A percentile compares a stretch with the other conserved stretches of the same genome.
Conservation (phyloP, 2,329 filamentous ascomycete genomes). For the Lasiodiplodia sp. region DNA sequence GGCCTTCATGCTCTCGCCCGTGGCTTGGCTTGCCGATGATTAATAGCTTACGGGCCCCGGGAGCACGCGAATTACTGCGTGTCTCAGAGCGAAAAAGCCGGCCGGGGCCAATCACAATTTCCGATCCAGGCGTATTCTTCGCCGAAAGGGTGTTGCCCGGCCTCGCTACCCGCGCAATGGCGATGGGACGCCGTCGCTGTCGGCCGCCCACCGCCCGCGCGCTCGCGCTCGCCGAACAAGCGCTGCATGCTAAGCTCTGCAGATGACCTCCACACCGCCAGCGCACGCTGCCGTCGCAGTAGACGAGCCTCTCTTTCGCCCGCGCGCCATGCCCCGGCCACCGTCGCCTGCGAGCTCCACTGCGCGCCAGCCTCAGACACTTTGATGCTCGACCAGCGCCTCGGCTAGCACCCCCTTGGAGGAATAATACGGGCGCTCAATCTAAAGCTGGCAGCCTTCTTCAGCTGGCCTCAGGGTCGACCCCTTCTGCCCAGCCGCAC, state of each 20-base stretch:
- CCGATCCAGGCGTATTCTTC: constrained; percentile 18
- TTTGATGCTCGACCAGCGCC: constrained; percentile 21
- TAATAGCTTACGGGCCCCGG: constrained; percentile 27
- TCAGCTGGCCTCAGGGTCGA: constrained; percentile 4
- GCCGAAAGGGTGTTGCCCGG: constrained; percentile 14
- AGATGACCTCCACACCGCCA: neutral
- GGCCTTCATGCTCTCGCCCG: constrained; percentile 25
- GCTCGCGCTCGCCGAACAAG: constrained; percentile 3
- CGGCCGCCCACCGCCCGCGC: neutral
- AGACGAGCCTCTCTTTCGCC: neutral
- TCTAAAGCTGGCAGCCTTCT: constrained; percentile 18
- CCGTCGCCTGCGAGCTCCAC: constrained; percentile 12
- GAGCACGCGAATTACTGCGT: constrained; percentile 23
- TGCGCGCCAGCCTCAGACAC: constrained; percentile 22
- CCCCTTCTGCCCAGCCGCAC: constrained; percentile 23
- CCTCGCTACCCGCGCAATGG: constrained; percentile 20
- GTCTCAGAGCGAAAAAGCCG: constrained; percentile 15
- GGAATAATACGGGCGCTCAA: constrained; percentile 16
- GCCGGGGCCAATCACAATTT: constrained; percentile 24
- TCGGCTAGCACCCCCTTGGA: constrained; percentile 18
- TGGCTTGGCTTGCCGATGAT: constrained; percentile 29
- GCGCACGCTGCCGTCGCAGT: neutral
- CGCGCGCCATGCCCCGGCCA: constrained; percentile 2
- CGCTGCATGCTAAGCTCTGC: constrained; percentile 10
- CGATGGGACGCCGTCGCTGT: neutral